Percentiles rank a stretch among this genome's conserved stretches.
Conservation (phyloP, 306 rosid species). For the Quercus ilex region DNA sequence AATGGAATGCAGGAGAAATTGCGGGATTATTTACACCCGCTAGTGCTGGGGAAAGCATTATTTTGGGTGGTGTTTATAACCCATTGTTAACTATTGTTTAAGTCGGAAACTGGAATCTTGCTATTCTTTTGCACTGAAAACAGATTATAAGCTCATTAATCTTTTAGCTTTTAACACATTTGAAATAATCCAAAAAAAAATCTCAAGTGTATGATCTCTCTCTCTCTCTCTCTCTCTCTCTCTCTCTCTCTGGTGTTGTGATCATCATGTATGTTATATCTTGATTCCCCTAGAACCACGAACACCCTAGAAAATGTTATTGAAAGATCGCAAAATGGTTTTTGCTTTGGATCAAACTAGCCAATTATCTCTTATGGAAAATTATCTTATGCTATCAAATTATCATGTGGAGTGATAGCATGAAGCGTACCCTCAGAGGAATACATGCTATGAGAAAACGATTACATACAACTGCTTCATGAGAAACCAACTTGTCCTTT, state of each 20-base stretch:
- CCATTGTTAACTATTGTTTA: conserved; percentile 37
- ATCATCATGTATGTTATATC: neutral
- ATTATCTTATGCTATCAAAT: too few relatives aligned
- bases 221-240: neutral
- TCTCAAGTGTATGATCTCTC: neutral
- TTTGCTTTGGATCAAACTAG: too few relatives aligned
- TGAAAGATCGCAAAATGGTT: too few relatives aligned
- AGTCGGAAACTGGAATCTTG: conserved; percentile 27
- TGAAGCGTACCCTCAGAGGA: too few relatives aligned
- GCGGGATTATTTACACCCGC: conserved; percentile 19
- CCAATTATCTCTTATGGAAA: too few relatives aligned
- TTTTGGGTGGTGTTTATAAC: conserved; percentile 41
- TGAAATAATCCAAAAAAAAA: neutral
- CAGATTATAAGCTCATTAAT: conserved; percentile 22
- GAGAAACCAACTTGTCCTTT: too few relatives aligned
- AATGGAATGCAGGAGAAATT: conserved; percentile 29
- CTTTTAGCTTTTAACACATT: conserved; percentile 1
- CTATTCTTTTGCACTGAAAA: conserved; percentile 57
- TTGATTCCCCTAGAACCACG: neutral
- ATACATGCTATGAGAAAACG: too few relatives aligned
- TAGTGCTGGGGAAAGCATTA: conserved; percentile 45
- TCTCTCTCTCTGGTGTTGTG: neutral
- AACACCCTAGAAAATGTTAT: neutral
- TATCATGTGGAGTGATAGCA: too few relatives aligned
- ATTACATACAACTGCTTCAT: too few relatives aligned